Evolutionary conservation across 2,329 filamentous ascomycete genomes (phyloP).

Genomic region (Calonectria fujianensis): DNA sequence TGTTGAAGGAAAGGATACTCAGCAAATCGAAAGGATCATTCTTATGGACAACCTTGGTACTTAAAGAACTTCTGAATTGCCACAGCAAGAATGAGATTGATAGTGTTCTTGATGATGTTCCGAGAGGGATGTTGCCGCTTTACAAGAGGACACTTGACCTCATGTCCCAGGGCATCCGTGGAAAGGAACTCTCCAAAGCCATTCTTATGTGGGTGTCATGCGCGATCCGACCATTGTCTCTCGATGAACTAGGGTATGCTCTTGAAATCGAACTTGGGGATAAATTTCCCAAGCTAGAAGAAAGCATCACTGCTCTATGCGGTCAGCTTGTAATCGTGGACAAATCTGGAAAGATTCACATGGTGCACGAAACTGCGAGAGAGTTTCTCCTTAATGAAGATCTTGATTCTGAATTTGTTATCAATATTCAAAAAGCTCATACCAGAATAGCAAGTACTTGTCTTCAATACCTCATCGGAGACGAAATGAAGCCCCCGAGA

Average conservation of each 20-base stretch:
- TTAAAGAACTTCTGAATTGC: conserved; percentile 55
- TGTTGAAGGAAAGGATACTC: conserved; percentile 56
- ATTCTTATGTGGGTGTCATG: conserved; percentile 62
- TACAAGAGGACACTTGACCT: conserved; percentile 58
- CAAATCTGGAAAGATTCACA: conserved; percentile 55
- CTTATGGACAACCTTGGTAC: conserved; percentile 60
- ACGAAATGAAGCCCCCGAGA: conserved; percentile 60
- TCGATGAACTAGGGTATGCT: conserved; percentile 58
- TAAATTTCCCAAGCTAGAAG: conserved; percentile 52
- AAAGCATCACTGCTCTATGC: conserved; percentile 56
- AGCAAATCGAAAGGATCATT: conserved; percentile 61
- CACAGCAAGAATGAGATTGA: conserved; percentile 57
- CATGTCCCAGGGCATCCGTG: conserved; percentile 54
- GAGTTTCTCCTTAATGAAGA: conserved; percentile 54
- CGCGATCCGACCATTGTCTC: conserved; percentile 58
- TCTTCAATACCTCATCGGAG: conserved; percentile 57
- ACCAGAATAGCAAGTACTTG: conserved; percentile 59
- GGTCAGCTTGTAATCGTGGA: conserved; percentile 63
- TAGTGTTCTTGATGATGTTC: conserved; percentile 55
- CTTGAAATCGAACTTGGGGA: conserved; percentile 59
- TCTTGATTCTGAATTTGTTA: conserved; percentile 56
- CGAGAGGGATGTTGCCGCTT: conserved; percentile 59
- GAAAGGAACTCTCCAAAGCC: conserved; percentile 58
- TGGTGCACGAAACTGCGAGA: conserved; percentile 63
- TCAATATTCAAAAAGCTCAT: conserved; percentile 55